phyloP scores from a whole-genome alignment of 345 rosid genomes.

The Eucalyptus sp. region DNA sequence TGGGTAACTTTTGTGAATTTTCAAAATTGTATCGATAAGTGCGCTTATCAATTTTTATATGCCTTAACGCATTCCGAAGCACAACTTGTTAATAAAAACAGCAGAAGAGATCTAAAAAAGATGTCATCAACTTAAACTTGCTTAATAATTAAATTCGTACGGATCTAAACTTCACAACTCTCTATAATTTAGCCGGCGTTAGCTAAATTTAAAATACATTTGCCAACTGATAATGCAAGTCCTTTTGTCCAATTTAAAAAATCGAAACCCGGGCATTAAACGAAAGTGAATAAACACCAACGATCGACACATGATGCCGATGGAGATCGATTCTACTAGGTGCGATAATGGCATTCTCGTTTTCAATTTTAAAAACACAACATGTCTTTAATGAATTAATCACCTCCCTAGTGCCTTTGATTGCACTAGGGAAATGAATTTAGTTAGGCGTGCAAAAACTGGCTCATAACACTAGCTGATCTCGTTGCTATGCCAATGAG shows the following conservation, averaged over 20 bases:
- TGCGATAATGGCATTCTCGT: not conserved
- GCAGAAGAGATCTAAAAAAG: not conserved
- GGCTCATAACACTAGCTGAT: not conserved
- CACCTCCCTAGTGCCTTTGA: not conserved
- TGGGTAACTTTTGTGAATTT: not conserved
- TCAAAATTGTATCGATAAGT: not conserved
- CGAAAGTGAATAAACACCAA: not conserved
- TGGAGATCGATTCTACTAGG: not conserved
- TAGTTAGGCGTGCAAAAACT: not conserved
- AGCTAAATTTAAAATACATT: not conserved
- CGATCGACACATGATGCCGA: not conserved
- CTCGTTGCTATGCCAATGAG: not conserved
- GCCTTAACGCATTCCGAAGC: not conserved
- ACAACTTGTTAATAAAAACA: not conserved
- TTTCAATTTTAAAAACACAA: not conserved
- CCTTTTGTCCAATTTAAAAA: not conserved
- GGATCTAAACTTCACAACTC: not conserved
- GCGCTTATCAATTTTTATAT: not conserved
- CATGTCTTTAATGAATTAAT: not conserved
- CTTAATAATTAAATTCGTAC: not conserved
- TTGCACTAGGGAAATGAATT: not conserved
- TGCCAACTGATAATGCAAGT: not conserved
- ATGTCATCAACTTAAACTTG: not conserved
- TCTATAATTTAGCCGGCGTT: not conserved
- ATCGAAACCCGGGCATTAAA: not conserved